Conservation (phyloP, 345 rosid genomes). For the Ricinus communis region DNA sequence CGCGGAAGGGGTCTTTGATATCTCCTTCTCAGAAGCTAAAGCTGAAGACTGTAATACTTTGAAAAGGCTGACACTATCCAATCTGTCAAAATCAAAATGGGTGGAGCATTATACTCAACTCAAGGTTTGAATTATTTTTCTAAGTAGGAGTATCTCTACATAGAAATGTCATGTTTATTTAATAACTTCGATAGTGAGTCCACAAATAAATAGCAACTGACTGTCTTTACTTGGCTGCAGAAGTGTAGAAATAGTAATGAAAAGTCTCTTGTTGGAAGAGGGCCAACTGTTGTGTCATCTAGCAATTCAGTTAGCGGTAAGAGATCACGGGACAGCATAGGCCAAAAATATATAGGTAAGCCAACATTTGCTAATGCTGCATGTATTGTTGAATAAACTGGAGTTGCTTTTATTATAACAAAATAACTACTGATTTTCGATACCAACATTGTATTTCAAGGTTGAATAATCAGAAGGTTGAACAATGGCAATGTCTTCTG, state of each 20-base stretch:
- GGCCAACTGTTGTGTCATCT: constrained; percentile 33
- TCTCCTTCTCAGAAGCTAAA: constrained; percentile 50
- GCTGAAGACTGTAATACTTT: constrained; percentile 58
- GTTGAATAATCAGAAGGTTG: constrained; percentile 2
- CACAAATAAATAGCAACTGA: constrained; percentile 17
- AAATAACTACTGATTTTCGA: constrained; percentile 1
- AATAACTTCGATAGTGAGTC: constrained; percentile 6
- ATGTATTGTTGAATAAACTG: neutral
- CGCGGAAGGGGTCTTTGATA: constrained; percentile 77
- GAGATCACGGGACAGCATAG: constrained; percentile 50
- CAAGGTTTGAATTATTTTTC: constrained; percentile 50
- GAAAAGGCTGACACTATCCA: constrained; percentile 58
- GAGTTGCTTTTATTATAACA: neutral
- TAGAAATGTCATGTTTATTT: constrained; percentile 8
- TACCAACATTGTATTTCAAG: neutral
- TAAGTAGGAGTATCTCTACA: neutral
- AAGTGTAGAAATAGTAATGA: constrained; percentile 31
- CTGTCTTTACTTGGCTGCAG: constrained; percentile 46
- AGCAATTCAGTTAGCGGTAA: constrained; percentile 42
- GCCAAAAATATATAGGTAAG: constrained; percentile 62
- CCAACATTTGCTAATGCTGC: neutral
- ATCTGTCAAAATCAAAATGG: constrained; percentile 63
- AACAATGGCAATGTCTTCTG: neutral
- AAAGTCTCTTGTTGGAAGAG: constrained; percentile 38
- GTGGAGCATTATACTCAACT: constrained; percentile 53